A percentile compares a stretch with the other conserved stretches of the same genome.
phyloP scores from a whole-genome alignment of 2,329 filamentous ascomycete species.

The Penicillium rolfsii region DNA sequence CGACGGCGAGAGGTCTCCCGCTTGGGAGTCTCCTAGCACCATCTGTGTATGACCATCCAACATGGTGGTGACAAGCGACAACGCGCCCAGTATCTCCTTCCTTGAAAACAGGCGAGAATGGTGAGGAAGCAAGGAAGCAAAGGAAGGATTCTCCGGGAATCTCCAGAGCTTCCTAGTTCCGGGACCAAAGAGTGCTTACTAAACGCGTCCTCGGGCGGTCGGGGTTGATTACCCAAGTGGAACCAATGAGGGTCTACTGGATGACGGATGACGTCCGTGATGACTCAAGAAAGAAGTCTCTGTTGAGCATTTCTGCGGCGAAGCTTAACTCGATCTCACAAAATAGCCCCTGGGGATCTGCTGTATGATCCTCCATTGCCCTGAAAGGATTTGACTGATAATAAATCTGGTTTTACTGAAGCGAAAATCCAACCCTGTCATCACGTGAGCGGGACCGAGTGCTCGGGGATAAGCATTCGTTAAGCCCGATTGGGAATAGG shows the following conservation, averaged over 20 bases:
- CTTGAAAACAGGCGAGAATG: conserved; percentile 22
- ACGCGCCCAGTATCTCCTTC: conserved; percentile 29
- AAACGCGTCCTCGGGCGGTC: conserved; percentile 21
- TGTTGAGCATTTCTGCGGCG: not conserved
- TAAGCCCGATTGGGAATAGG: not conserved
- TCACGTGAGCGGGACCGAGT: not conserved
- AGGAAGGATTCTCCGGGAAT: conserved; percentile 17
- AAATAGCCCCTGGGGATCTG: not conserved
- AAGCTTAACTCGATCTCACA: not conserved
- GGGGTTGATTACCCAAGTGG: conserved; percentile 4
- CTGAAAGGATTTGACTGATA: not conserved
- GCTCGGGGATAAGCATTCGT: not conserved
- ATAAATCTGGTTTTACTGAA: not conserved
- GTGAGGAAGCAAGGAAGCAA: conserved; percentile 21
- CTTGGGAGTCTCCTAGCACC: conserved; percentile 37
- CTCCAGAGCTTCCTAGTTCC: conserved; percentile 20
- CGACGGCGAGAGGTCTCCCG: conserved; percentile 34
- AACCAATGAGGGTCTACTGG: not conserved
- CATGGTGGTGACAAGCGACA: conserved; percentile 35
- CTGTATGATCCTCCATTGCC: not conserved
- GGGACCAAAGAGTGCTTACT: conserved; percentile 24
- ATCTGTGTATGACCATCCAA: conserved; percentile 41
- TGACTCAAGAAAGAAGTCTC: not conserved
- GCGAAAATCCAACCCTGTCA: not conserved
- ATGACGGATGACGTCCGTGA: conserved; percentile 1